Base-by-base conservation (phyloP, 345 rosid genomes). In the Crucihimalaya himalaica region DNA sequence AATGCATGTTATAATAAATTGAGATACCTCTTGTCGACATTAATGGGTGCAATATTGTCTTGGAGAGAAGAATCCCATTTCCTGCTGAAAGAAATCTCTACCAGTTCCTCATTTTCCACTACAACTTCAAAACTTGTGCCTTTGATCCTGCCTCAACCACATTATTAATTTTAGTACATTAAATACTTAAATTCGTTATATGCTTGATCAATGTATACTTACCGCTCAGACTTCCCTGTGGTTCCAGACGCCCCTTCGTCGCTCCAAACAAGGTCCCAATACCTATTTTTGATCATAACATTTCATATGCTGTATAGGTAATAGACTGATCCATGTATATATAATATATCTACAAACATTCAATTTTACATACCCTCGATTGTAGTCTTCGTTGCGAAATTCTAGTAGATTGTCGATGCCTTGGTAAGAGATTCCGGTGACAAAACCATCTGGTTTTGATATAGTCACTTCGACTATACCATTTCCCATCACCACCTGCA, bases 391-490 rank as follows among this genome's bases (percentile, higher is more conserved):
- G 19, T 89, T 91, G 15, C 39, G 84, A 73, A 77, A 79, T 85
- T 93, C 98, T 39, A 93, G 96, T 77, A 93, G 70, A 80, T 93
- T 93, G 79, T 86, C 87, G 27, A 93, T 80, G 62, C 79, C 88
- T 12, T 81, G 78, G 32, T 83, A 93, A 31, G 69, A 83, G 56
- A 93, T 81, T 20, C 91, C 89, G 1, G 90, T 86, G 47, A 93
- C 89, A 20, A 88, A 85, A 54, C 98, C 97, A 21, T 71, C 92
- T 0, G 98, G 98, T 37, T 87, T 89, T 13, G 96, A 90, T 47
- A 91, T 71, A 4, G 92, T 86, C 34, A 93, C 79, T 81, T 82
- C 82, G 19, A 93, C 67, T 46, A 86, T 70, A 29, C 96, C 94
- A 76, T 93, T 93, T 42, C 86, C 86, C 81, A 93, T 63, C 78